Evolutionary conservation across 1,139 yeast species (phyloP).

Genomic region (Yamadazyma dendronema): DNA sequence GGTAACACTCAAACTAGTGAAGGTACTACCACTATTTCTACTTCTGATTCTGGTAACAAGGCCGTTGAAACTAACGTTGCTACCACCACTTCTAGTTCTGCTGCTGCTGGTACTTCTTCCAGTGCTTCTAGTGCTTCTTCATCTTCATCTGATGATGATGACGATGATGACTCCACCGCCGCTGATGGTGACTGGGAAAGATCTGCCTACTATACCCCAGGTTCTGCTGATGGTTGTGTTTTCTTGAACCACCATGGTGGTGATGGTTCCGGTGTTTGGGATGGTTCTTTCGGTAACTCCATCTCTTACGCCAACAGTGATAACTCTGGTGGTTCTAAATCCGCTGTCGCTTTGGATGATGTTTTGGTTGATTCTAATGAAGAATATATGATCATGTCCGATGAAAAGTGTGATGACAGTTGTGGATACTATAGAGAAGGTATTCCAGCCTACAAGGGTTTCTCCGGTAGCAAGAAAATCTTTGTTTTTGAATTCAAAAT

Average conservation of each 20-base stretch:
- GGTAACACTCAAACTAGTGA: constrained; percentile 48
- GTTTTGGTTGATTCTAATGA: constrained; percentile 53
- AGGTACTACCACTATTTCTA: constrained; percentile 20
- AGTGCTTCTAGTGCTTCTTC: constrained; percentile 25
- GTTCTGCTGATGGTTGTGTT: constrained; percentile 59
- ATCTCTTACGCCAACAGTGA: constrained; percentile 77
- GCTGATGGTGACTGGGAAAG: constrained; percentile 67
- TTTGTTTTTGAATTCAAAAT: constrained; percentile 69
- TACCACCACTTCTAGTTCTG: constrained; percentile 13
- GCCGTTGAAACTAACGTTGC: constrained; percentile 17
- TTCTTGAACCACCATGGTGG: constrained; percentile 90
- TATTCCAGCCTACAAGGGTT: constrained; percentile 74
- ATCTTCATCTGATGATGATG: constrained; percentile 30
- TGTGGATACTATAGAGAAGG: constrained; percentile 76
- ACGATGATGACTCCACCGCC: constrained; percentile 30
- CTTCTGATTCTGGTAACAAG: constrained; percentile 19
- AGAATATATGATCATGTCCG: constrained; percentile 63
- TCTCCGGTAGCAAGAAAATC: constrained; percentile 61
- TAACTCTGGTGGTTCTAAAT: constrained; percentile 68
- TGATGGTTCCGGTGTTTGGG: constrained; percentile 80
- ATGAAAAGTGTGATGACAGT: constrained; percentile 49
- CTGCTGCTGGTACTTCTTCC: constrained; percentile 32
- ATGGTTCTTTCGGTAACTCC: constrained; percentile 85
- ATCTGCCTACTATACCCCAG: constrained; percentile 68
- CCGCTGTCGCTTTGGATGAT: constrained; percentile 52